These are phyloP conservation scores for Emmonsia crescens DNA, from an alignment of 2,329 filamentous ascomycete species.

Conservation along the genomic window DNA sequence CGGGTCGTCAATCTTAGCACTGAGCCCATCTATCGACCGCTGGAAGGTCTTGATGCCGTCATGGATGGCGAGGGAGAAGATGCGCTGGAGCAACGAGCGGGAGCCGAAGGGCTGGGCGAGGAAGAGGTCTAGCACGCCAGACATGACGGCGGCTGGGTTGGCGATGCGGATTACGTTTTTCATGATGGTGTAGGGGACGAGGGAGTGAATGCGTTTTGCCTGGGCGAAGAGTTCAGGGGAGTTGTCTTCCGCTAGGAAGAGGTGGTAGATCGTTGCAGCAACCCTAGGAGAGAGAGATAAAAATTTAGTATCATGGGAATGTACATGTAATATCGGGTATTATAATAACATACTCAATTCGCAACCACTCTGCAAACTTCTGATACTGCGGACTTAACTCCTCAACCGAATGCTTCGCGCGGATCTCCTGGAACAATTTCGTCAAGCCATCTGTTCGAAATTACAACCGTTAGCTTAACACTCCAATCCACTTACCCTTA, in stretches of 20 bases:
- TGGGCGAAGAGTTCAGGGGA: conserved; percentile 93
- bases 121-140: conserved; percentile 87
- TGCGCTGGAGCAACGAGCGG: conserved; percentile 81
- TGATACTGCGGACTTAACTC: conserved; percentile 91
- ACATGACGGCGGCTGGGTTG: conserved; percentile 95
- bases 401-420: conserved; percentile 73
- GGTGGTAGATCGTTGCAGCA: conserved; percentile 88
- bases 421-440: conserved; percentile 85
- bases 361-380: conserved; percentile 96
- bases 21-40: conserved; percentile 69
- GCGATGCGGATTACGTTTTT: conserved; percentile 97
- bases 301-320: too few species aligned
- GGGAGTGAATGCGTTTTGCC: conserved; percentile 83
- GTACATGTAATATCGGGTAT: too few species aligned
- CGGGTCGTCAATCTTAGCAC: conserved; percentile 67
- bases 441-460: conserved; percentile 61
- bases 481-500: too few species aligned
- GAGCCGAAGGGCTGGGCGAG: conserved; percentile 89
- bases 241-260: conserved; percentile 97
- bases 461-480: not conserved
- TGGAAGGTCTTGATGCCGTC: conserved; percentile 85
- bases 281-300: conserved; percentile 51
- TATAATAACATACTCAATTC: conserved; percentile 56
- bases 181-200: conserved; percentile 83
- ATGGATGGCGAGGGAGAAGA: conserved; percentile 82